These are phyloP conservation scores for Sporisorium scitamineum DNA, from an alignment of 1,284 basidiomycete species.

Conservation along the genomic window DNA sequence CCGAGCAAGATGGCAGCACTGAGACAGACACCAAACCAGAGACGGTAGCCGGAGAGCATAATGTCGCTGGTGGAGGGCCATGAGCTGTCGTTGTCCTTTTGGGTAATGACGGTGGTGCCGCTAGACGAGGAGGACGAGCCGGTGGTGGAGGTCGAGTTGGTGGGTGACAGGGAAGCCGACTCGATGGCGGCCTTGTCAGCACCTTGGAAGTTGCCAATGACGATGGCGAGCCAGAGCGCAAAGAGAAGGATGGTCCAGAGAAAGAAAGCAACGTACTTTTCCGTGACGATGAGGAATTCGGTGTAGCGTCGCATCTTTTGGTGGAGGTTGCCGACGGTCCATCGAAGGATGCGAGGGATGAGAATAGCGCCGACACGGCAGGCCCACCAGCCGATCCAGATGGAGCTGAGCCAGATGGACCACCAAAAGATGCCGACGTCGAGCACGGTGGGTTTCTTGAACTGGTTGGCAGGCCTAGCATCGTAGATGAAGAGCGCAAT, in stretches of 20 bases:
- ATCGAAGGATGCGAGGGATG: conserved; percentile 36
- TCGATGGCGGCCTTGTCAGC: conserved; percentile 39
- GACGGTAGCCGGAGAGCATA: conserved; percentile 53
- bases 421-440: conserved; percentile 79
- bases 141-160: conserved; percentile 47
- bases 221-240: conserved; percentile 68
- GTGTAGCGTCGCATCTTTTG: conserved; percentile 72
- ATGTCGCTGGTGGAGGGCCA: conserved; percentile 69
- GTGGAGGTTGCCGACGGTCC: conserved; percentile 67
- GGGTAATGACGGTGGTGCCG: conserved; percentile 22
- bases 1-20: conserved; percentile 79
- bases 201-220: conserved; percentile 64
- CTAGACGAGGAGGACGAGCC: conserved; percentile 21
- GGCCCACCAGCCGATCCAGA: conserved; percentile 89
- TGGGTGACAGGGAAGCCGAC: conserved; percentile 27
- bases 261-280: conserved; percentile 75
- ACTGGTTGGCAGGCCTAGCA: conserved; percentile 73
- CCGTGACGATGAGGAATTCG: conserved; percentile 74
- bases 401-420: conserved; percentile 85
- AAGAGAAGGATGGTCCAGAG: conserved; percentile 78
- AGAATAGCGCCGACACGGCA: conserved; percentile 76
- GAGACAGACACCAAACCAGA: conserved; percentile 78
- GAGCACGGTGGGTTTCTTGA: conserved; percentile 72
- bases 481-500: conserved; percentile 75
- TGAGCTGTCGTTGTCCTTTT: conserved; percentile 21